Evolutionary conservation across 768 basidiomycete genomes (phyloP).

Genomic region (Pisolithus orientalis): DNA sequence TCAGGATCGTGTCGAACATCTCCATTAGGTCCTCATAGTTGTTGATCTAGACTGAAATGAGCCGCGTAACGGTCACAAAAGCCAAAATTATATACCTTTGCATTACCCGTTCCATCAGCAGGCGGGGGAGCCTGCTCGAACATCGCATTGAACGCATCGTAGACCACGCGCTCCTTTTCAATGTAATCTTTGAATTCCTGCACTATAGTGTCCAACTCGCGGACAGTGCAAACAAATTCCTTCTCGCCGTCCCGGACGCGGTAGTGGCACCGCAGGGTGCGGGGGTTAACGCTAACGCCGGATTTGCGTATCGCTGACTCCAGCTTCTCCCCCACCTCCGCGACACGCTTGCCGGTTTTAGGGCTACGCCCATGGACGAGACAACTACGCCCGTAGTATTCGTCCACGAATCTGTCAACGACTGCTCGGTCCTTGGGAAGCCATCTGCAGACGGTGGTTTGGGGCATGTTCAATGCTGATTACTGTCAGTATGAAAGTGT

Average conservation of each 20-base stretch:
- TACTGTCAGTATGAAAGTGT: background rate
- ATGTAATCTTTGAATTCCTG: conserved; percentile 19
- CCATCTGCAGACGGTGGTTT: conserved; percentile 7
- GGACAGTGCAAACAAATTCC: background rate
- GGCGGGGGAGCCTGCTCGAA: background rate
- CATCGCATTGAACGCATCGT: conserved; percentile 3
- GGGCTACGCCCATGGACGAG: background rate
- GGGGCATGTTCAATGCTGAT: background rate
- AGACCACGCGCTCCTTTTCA: conserved; percentile 14
- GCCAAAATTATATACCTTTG: background rate
- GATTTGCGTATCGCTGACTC: background rate
- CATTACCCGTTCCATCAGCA: background rate
- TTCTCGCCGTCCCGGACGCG: conserved; percentile 19
- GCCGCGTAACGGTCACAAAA: background rate
- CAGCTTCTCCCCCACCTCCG: background rate
- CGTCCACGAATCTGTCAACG: conserved; percentile 7
- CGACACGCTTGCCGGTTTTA: background rate
- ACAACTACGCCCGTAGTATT: background rate
- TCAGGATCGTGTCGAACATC: background rate
- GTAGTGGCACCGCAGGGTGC: conserved; percentile 5
- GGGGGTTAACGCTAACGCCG: background rate
- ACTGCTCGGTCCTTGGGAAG: conserved; percentile 10
- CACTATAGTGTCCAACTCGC: conserved; percentile 5
- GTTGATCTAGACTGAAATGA: background rate
- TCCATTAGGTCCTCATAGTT: conserved; percentile 1